Evolutionary conservation across 441 rosid species (phyloP).

Genomic region (Corymbia calophylla): DNA sequence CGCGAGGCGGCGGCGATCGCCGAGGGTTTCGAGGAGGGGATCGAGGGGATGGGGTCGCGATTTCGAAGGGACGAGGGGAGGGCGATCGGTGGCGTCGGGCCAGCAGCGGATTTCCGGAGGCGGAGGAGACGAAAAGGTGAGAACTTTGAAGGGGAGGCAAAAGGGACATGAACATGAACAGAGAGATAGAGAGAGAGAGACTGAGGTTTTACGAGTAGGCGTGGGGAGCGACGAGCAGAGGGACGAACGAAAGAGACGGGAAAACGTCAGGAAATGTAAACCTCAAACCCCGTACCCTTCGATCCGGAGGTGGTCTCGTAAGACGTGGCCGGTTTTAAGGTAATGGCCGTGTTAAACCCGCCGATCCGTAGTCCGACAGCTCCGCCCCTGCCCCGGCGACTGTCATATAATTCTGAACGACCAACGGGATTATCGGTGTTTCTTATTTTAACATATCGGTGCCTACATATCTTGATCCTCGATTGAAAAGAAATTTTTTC

Average conservation of each 20-base stretch:
- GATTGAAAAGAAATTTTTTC: neutral
- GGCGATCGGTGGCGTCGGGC: neutral
- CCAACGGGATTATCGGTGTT: too few species aligned
- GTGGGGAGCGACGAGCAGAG: neutral
- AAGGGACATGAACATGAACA: neutral
- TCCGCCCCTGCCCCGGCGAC: neutral
- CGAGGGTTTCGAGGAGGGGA: neutral
- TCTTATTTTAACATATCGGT: too few species aligned
- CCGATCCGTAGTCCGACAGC: neutral
- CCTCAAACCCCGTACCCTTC: neutral
- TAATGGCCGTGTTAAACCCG: neutral
- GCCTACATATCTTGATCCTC: accelerated
- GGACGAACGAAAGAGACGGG: neutral
- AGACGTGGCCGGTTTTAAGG: accelerated
- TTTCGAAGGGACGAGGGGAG: neutral
- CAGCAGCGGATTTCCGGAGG: neutral
- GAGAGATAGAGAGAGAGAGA: neutral
- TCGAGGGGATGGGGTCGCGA: neutral
- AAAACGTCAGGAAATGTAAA: neutral
- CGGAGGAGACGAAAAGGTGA: neutral
- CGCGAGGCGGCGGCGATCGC: neutral
- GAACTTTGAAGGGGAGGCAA: neutral
- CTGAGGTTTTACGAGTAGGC: neutral
- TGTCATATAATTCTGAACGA: accelerated
- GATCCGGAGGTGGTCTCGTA: too few species aligned